phyloP scores from a whole-genome alignment of 1,284 basidiomycete genomes.

The Malassezia furfur region DNA sequence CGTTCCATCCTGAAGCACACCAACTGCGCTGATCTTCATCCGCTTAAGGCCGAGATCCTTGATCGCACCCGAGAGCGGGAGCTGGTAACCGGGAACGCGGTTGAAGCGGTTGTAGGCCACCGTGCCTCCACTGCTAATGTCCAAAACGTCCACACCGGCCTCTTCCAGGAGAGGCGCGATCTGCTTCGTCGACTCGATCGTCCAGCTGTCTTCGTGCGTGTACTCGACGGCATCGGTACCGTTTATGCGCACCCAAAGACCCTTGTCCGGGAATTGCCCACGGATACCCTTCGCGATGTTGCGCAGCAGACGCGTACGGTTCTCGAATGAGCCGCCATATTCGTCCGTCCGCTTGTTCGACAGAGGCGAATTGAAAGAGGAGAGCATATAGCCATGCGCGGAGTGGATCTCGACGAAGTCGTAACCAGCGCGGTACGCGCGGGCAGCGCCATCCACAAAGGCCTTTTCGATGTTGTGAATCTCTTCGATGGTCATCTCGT shows the following conservation, averaged over 20 bases:
- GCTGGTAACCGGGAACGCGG: slow-evolving; percentile 34
- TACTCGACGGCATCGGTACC: slow-evolving; percentile 40
- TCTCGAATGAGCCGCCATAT: slow-evolving; percentile 44
- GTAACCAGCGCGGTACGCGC: slow-evolving; percentile 50
- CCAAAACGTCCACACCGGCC: slow-evolving; percentile 39
- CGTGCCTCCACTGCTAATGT: slow-evolving; percentile 34
- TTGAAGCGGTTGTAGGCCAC: slow-evolving; percentile 31
- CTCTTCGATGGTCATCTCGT: slow-evolving; percentile 56
- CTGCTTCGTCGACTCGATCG: slow-evolving; percentile 27
- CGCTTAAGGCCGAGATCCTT: slow-evolving; percentile 22
- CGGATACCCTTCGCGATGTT: slow-evolving; percentile 30
- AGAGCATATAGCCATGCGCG: slow-evolving; percentile 58
- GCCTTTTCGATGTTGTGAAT: slow-evolving; percentile 59
- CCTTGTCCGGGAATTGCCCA: slow-evolving; percentile 32
- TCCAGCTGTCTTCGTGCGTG: slow-evolving; percentile 28
- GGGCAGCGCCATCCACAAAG: slow-evolving; percentile 59
- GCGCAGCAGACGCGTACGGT: slow-evolving; percentile 27
- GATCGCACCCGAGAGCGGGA: slow-evolving; percentile 27
- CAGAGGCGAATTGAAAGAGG: slow-evolving; percentile 48
- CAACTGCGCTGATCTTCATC: slow-evolving; percentile 37
- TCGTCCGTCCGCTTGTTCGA: slow-evolving; percentile 43
- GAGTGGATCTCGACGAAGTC: slow-evolving; percentile 65
- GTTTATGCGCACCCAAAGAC: slow-evolving; percentile 41
- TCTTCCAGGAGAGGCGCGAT: slow-evolving; percentile 30
- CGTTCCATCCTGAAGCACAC: slow-evolving; percentile 35